Percentiles rank a stretch among this genome's conserved stretches.
Conservation (phyloP, 2,329 filamentous ascomycete genomes). For the Pseudogymnoascus sp. region DNA sequence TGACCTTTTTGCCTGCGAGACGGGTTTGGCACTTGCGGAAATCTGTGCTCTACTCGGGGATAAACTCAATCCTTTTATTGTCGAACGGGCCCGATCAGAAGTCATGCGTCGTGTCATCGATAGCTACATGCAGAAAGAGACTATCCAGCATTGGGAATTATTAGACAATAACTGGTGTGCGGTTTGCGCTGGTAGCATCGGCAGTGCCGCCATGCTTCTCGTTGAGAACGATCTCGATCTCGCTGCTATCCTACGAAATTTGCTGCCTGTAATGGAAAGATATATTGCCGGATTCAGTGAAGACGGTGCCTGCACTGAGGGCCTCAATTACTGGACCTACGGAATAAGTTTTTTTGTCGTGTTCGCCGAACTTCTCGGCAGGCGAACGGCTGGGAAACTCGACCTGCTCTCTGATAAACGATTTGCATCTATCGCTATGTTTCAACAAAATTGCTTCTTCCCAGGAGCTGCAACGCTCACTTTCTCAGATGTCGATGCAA, state of each 20-base stretch:
- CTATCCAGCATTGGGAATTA: background rate
- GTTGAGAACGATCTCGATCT: background rate
- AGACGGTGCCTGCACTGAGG: background rate
- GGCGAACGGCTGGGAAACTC: background rate
- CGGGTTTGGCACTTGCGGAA: background rate
- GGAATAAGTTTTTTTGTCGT: background rate
- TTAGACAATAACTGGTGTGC: conserved; percentile 3
- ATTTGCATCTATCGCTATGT: background rate
- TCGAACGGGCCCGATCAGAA: background rate
- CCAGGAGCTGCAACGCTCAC: background rate
- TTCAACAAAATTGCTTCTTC: conserved; percentile 1
- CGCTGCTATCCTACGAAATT: background rate
- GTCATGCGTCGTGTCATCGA: background rate
- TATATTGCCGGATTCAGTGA: background rate
- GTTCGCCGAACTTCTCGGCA: background rate
- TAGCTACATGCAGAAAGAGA: background rate
- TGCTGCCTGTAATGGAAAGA: background rate
- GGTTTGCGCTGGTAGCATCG: background rate
- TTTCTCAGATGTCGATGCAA: background rate
- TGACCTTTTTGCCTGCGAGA: conserved; percentile 2
- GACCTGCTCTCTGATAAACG: background rate
- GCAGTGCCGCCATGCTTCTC: background rate
- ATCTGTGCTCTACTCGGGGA: background rate
- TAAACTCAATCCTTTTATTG: background rate
- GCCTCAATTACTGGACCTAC: background rate